A percentile compares a stretch with the other conserved stretches of the same genome.
These are phyloP conservation scores for Sporisorium iseilematis-ciliati DNA, from an alignment of 1,284 basidiomycete genomes.

Conservation along the genomic window DNA sequence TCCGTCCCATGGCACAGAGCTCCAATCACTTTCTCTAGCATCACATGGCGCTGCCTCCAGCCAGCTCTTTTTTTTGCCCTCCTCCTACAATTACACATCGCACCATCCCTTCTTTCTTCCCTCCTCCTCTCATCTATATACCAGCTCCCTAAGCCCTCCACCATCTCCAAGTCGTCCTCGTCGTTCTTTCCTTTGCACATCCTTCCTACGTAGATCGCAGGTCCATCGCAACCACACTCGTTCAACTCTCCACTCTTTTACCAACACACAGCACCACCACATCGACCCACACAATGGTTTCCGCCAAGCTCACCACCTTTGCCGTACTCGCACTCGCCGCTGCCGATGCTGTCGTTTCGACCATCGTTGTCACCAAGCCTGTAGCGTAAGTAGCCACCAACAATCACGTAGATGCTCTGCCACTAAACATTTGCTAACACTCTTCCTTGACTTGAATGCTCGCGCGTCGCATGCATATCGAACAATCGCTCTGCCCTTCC, in stretches of 20 bases:
- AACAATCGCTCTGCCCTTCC: no score
- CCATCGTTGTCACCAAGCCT: conserved; percentile 56
- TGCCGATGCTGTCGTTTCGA: conserved; percentile 48
- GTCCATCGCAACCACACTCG: conserved; percentile 7
- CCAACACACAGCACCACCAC: conserved; percentile 3
- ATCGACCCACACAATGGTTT: conserved; percentile 35
- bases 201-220: conserved; percentile 12
- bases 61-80: background rate
- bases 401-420: background rate
- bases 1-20: background rate
- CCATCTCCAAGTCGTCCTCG: conserved; percentile 3
- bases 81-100: background rate
- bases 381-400: conserved; percentile 47
- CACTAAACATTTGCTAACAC: background rate
- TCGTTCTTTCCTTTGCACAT: conserved; percentile 1
- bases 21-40: background rate
- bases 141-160: conserved; percentile 3
- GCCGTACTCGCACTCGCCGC: conserved; percentile 42
- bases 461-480: background rate
- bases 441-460: background rate
- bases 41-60: background rate
- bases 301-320: conserved; percentile 41
- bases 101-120: background rate
- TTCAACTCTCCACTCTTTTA: conserved; percentile 8
- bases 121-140: conserved; percentile 1